A percentile compares a stretch with the other conserved stretches of the same genome.
phyloP scores from a whole-genome alignment of 768 basidiomycete genomes.

The Trametes gibbosa region DNA sequence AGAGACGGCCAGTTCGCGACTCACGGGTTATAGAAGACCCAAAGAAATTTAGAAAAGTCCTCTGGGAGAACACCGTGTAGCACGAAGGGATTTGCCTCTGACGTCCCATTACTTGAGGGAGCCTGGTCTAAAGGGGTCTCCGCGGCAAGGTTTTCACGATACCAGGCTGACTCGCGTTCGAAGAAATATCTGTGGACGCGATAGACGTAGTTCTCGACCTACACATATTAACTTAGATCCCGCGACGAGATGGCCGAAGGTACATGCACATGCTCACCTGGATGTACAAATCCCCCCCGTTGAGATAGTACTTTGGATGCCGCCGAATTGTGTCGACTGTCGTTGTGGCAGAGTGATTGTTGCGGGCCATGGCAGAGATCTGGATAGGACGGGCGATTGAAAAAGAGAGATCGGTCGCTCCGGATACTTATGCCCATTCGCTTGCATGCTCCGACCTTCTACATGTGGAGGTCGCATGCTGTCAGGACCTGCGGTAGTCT shows the following conservation, averaged over 20 bases:
- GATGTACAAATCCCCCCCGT: conserved; percentile 52
- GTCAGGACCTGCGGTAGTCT: neutral
- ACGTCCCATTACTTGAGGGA: conserved; percentile 24
- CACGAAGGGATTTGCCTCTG: conserved; percentile 30
- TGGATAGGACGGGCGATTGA: conserved; percentile 1
- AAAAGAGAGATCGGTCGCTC: conserved; percentile 2
- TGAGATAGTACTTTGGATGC: conserved; percentile 46
- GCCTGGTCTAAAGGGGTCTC: conserved; percentile 20
- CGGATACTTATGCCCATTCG: conserved; percentile 17
- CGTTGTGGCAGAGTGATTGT: conserved; percentile 5
- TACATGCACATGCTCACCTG: conserved; percentile 34
- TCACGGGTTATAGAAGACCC: conserved; percentile 35
- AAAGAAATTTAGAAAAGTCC: conserved; percentile 30
- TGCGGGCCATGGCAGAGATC: conserved; percentile 18
- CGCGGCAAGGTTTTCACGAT: conserved; percentile 23
- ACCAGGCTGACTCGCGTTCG: conserved; percentile 30
- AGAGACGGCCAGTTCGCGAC: conserved; percentile 3
- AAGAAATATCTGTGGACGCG: conserved; percentile 33
- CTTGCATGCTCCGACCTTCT: conserved; percentile 13
- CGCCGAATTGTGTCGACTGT: conserved; percentile 26
- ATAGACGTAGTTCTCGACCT: conserved; percentile 30
- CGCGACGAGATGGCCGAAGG: neutral
- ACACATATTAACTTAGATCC: neutral
- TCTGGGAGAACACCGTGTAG: conserved; percentile 29
- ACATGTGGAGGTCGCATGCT: conserved; percentile 24